These are phyloP conservation scores for Dactylonectria macrodidyma DNA, from an alignment of 2,329 filamentous ascomycete genomes.

Conservation along the genomic window DNA sequence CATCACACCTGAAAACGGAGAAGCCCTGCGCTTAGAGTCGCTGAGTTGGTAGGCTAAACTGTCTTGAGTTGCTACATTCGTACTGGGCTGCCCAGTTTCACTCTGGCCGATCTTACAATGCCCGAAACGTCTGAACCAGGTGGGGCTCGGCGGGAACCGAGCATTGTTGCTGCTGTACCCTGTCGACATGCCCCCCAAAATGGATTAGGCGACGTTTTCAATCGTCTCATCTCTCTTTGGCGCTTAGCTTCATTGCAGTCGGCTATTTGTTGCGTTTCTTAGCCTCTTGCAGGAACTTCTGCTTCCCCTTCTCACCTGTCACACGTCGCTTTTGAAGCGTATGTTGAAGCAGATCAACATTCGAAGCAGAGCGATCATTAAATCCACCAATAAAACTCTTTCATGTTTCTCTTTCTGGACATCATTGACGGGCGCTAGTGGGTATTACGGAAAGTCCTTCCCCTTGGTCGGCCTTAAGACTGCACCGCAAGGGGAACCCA, in stretches of 20 bases:
- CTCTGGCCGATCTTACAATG: background rate
- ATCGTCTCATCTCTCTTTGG: background rate
- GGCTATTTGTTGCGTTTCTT: background rate
- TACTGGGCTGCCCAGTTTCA: background rate
- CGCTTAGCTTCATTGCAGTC: background rate
- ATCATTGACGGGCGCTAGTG: too few species aligned
- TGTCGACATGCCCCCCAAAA: background rate
- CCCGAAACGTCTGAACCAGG: background rate
- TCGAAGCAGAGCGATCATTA: too few species aligned
- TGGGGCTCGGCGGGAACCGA: background rate
- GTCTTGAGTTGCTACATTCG: background rate
- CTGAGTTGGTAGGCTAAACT: background rate
- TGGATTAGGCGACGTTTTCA: background rate
- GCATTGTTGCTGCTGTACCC: background rate
- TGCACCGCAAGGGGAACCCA: too few species aligned
- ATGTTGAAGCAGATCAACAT: too few species aligned
- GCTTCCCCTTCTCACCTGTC: background rate
- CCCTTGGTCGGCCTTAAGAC: too few species aligned
- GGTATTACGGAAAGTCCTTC: too few species aligned
- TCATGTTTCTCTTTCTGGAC: too few species aligned
- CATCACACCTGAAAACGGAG: background rate
- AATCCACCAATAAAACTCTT: background rate
- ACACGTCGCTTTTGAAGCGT: background rate
- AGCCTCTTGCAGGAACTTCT: background rate
- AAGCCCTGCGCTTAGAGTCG: background rate